These are phyloP conservation scores for Suillus clintonianus DNA, from an alignment of 768 basidiomycete species.

Conservation along the genomic window DNA sequence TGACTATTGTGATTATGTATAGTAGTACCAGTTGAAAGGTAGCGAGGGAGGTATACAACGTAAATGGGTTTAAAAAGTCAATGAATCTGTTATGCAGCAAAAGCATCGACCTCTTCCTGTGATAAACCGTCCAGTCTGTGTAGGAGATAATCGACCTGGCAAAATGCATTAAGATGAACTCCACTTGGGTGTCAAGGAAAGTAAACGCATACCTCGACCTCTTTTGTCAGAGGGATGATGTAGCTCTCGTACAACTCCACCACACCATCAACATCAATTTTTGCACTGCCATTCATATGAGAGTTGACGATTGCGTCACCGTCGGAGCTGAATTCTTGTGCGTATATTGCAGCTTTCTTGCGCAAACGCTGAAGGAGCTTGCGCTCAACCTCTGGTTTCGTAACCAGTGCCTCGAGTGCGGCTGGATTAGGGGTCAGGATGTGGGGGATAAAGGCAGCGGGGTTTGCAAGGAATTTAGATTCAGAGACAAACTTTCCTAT, in stretches of 20 bases:
- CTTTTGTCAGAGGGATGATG: slow-evolving; percentile 97
- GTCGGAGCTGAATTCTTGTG: slow-evolving; percentile 79
- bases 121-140: slow-evolving; percentile 85
- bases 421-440: slow-evolving; percentile 78
- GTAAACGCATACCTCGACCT: slow-evolving; percentile 80
- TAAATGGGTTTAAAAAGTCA: not conserved
- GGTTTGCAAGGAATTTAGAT: slow-evolving; percentile 89
- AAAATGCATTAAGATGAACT: not conserved
- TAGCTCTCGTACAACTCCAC: slow-evolving; percentile 92
- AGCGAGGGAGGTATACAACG: not conserved
- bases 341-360: slow-evolving; percentile 81
- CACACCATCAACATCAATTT: slow-evolving; percentile 92
- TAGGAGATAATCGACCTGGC: slow-evolving; percentile 93
- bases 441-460: slow-evolving; percentile 88
- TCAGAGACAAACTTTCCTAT: slow-evolving; percentile 99
- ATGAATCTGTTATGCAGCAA: slow-evolving; percentile 35
- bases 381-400: slow-evolving; percentile 95
- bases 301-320: slow-evolving; percentile 48
- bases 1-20: not conserved
- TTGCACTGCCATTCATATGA: slow-evolving; percentile 41
- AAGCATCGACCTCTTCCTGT: slow-evolving; percentile 72
- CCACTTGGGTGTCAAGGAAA: not conserved
- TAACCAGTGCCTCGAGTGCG: slow-evolving; percentile 84
- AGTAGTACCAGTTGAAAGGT: not conserved
- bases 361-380: slow-evolving; percentile 79